Conservation (phyloP, 768 basidiomycete genomes). For the Xanthoconium purpureum region DNA sequence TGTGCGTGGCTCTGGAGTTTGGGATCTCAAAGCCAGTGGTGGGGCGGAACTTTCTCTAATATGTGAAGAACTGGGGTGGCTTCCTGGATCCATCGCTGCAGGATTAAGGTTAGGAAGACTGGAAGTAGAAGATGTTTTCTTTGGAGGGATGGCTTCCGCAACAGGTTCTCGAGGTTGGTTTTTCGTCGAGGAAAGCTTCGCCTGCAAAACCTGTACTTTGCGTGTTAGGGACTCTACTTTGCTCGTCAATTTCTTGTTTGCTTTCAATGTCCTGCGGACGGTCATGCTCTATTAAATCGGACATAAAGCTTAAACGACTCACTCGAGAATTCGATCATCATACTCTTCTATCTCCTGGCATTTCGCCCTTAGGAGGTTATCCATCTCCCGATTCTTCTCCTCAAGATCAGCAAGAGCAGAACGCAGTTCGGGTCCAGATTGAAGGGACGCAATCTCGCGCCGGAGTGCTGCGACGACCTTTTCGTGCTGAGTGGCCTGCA, state of each 20-base stretch:
- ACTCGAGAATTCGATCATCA: constrained; percentile 80
- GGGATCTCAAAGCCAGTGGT: constrained; percentile 42
- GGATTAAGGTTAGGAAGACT: constrained; percentile 17
- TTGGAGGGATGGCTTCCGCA: constrained; percentile 9
- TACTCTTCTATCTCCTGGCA: constrained; percentile 81
- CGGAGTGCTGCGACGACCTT: constrained; percentile 58
- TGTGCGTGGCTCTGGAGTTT: constrained; percentile 49
- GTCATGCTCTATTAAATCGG: constrained; percentile 2
- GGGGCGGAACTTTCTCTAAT: constrained; percentile 40
- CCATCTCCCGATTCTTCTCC: constrained; percentile 74
- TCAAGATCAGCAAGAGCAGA: constrained; percentile 56
- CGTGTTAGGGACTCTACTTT: constrained; percentile 72
- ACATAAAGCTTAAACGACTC: constrained; percentile 11
- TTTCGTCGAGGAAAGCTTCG: constrained; percentile 58
- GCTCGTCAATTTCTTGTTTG: constrained; percentile 69
- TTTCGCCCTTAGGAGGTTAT: constrained; percentile 64
- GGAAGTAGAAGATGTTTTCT: constrained; percentile 3
- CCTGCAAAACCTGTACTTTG: constrained; percentile 70
- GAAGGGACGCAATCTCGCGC: constrained; percentile 51
- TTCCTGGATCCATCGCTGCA: neutral
- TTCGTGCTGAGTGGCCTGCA: constrained; percentile 65
- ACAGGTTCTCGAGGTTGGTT: constrained; percentile 29
- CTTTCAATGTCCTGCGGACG: constrained; percentile 62
- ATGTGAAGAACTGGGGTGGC: constrained; percentile 7
- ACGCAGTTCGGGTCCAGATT: constrained; percentile 53